Evolutionary conservation across 306 rosid species (phyloP).

Genomic region (Elaeagnus macrophylla): DNA sequence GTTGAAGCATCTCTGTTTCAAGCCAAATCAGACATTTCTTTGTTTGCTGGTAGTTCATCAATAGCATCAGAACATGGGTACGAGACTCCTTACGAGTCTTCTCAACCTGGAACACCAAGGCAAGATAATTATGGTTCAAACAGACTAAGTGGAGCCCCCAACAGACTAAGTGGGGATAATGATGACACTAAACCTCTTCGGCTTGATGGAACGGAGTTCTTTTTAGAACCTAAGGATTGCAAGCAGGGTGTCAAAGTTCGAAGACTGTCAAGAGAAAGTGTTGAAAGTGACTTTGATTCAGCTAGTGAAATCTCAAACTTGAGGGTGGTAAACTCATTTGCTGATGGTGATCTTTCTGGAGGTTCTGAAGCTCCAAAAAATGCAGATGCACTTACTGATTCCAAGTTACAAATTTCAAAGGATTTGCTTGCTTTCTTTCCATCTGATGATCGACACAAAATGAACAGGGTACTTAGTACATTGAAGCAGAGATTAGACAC

Average conservation of each 20-base stretch:
- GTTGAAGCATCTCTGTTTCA: slow-evolving; percentile 28
- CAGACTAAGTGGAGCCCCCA: slow-evolving; percentile 15
- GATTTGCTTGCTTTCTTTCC: slow-evolving; percentile 41
- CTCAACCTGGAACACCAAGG: slow-evolving; percentile 54
- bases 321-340: slow-evolving; percentile 18
- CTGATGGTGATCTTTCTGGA: slow-evolving; percentile 29
- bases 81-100: slow-evolving; percentile 42
- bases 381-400: slow-evolving; percentile 13
- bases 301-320: slow-evolving; percentile 31
- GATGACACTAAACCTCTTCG: slow-evolving; percentile 29
- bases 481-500: slow-evolving; percentile 55
- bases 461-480: slow-evolving; percentile 57
- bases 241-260: slow-evolving; percentile 32
- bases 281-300: slow-evolving; percentile 40
- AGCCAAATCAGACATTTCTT: slow-evolving; percentile 35
- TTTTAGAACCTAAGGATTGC: slow-evolving; percentile 23
- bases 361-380: slow-evolving; percentile 29
- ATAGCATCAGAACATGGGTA: slow-evolving; percentile 43
- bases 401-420: slow-evolving; percentile 20
- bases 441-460: slow-evolving; percentile 40
- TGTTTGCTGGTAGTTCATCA: slow-evolving; percentile 33
- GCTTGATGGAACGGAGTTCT: slow-evolving; percentile 60
- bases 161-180: slow-evolving; percentile 22
- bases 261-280: slow-evolving; percentile 45
- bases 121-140: slow-evolving; percentile 27